phyloP scores from a whole-genome alignment of 1,284 basidiomycete genomes.

The Cutaneotrichosporon sp. region DNA sequence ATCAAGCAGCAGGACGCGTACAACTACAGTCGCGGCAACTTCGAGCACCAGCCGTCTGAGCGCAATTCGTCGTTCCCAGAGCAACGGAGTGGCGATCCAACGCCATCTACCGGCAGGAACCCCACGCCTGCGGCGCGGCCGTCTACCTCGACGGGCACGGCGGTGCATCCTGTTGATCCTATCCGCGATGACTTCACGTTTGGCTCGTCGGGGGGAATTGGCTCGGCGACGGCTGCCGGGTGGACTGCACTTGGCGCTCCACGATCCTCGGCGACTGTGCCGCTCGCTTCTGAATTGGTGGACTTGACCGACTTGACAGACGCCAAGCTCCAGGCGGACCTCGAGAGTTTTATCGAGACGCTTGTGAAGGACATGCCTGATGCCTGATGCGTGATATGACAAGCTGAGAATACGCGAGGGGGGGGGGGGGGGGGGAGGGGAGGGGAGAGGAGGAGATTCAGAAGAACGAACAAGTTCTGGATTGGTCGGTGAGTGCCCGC shows the following conservation, averaged over 20 bases:
- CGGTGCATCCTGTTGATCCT: neutral
- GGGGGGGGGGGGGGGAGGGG: too few relatives aligned
- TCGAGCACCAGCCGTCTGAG: neutral
- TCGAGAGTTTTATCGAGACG: constrained; percentile 6
- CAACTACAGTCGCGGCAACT: neutral
- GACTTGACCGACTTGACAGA: neutral
- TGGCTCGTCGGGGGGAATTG: neutral
- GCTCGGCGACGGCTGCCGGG: neutral
- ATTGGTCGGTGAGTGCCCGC: too few relatives aligned
- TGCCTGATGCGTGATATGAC: neutral
- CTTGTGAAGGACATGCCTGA: neutral
- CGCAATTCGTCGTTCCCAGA: neutral
- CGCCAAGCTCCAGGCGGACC: neutral
- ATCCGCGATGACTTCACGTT: neutral
- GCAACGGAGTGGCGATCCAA: neutral
- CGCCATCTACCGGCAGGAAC: neutral
- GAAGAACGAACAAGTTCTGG: too few relatives aligned
- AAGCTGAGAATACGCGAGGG: neutral
- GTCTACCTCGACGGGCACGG: neutral
- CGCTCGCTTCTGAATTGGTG: neutral
- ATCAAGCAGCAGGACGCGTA: neutral
- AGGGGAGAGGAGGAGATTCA: too few relatives aligned
- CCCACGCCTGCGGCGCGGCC: neutral
- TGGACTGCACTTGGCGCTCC: too few relatives aligned
- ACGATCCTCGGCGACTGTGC: neutral